Base-by-base conservation (phyloP, 78 protist species). In the Dictyostelium capitatum region DNA sequence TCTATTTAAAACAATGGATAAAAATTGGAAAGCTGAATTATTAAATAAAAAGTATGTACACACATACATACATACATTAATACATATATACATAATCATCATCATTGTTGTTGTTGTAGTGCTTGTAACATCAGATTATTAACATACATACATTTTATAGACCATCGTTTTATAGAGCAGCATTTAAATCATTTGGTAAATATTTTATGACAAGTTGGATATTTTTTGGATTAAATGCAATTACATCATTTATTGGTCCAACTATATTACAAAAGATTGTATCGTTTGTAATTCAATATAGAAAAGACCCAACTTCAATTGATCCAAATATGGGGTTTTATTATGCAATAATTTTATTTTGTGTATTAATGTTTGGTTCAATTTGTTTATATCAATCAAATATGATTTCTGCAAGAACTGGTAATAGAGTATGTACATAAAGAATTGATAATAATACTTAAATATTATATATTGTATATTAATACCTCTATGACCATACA, bases 341-440 rank as follows among this genome's bases (percentile, higher is more conserved):
- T 25, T 83, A 83, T 23, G 51, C 90, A 17, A 17, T 83, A 14
- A 32, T 54, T 20, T 48, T 83, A 12, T 83, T 83, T 70, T 19
- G 12, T 3, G 10, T 46, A 15, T 19, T 80, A 9, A 83, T 70
- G 80, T n/a, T 83, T 32, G 90, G 90, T 20, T 83, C 90, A 0
- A 12, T 83, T 15, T 83, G 62, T 56, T 23, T 51, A 32, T 83
- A 83, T 53, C 90, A 83, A 70, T 67, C 90, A 4, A 83, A 70
- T 53, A 67, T 83, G 79, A 83, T 83, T 12, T 25, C 90, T 5
- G 67, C 90, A 32, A 67, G 90, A 70, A 75, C 75, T 70, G 90
- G 90, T 72, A 57, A 83, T 51, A 64, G 73, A 43, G 89, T 82
- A 81, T 59, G 89, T 81, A 43, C 64, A 12, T 2, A 6, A 5